A percentile compares a stretch with the other conserved stretches of the same genome.
Evolutionary conservation across 352 stramenopile genomes (phyloP).

Genomic region (Phytophthora quininea): DNA sequence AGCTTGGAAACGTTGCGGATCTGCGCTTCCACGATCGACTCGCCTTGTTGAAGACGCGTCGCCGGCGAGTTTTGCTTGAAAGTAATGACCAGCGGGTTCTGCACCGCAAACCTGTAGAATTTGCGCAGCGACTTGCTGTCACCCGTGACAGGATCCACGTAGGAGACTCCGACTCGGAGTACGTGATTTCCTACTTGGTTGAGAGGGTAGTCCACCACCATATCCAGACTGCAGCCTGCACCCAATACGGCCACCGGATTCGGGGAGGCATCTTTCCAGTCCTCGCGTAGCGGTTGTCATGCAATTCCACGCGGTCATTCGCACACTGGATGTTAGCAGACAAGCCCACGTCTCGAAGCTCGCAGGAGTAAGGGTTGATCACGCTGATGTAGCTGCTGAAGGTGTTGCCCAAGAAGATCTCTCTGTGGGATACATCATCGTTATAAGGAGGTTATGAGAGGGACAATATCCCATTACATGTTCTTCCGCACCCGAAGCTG

Average conservation of each 20-base stretch:
- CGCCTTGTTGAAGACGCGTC: constrained; percentile 37
- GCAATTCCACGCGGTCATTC: constrained; percentile 80
- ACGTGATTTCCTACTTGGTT: constrained; percentile 90
- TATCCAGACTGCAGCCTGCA: constrained; percentile 84
- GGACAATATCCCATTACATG: too few species aligned
- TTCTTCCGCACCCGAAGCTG: constrained; percentile 77
- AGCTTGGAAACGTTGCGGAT: constrained; percentile 87
- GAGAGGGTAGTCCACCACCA: constrained; percentile 92
- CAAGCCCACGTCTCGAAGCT: constrained; percentile 76
- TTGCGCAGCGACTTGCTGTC: constrained; percentile 90
- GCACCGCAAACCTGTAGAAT: constrained; percentile 92
- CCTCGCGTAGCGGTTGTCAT: constrained; percentile 75
- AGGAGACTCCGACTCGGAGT: constrained; percentile 80
- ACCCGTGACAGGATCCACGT: constrained; percentile 72
- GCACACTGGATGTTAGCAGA: constrained; percentile 89
- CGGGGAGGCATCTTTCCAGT: constrained; percentile 64
- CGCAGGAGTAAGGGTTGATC: constrained; percentile 88
- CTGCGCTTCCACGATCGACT: constrained; percentile 77
- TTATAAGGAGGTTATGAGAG: constrained; percentile 1
- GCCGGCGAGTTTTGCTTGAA: constrained; percentile 68
- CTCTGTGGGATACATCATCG: constrained; percentile 42
- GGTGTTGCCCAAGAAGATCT: constrained; percentile 93
- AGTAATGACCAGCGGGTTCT: constrained; percentile 88
- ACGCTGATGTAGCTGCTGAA: constrained; percentile 94
- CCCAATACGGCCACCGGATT: constrained; percentile 81